These are phyloP conservation scores for Ascochyta lentis DNA, from an alignment of 2,329 filamentous ascomycete genomes.

Conservation along the genomic window DNA sequence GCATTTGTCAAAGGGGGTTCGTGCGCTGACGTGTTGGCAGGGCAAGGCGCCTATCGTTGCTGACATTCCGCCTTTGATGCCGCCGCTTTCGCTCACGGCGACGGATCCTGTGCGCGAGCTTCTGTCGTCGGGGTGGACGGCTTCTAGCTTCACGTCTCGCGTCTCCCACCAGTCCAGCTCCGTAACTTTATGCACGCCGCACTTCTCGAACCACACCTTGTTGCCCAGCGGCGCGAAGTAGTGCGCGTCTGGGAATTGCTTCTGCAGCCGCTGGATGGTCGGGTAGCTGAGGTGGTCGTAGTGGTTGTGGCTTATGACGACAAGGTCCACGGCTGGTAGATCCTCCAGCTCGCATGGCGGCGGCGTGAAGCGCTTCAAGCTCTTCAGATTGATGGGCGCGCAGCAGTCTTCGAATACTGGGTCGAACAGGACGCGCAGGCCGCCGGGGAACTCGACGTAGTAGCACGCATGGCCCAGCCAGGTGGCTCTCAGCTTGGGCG, in stretches of 20 bases:
- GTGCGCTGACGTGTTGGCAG: conserved; percentile 80
- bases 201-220: conserved; percentile 77
- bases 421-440: conserved; percentile 88
- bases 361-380: conserved; percentile 79
- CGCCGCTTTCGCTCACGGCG: conserved; percentile 15
- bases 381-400: conserved; percentile 73
- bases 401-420: conserved; percentile 91
- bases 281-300: conserved; percentile 89
- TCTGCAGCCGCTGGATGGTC: conserved; percentile 73
- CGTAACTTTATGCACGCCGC: conserved; percentile 77
- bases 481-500: conserved; percentile 75
- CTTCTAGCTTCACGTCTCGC: conserved; percentile 70
- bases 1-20: conserved; percentile 72
- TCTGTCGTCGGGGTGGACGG: not conserved
- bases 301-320: conserved; percentile 85
- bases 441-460: conserved; percentile 86
- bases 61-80: conserved; percentile 58
- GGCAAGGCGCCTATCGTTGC: conserved; percentile 81
- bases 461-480: conserved; percentile 97
- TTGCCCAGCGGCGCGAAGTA: conserved; percentile 89
- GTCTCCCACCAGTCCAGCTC: conserved; percentile 97
- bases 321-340: conserved; percentile 76
- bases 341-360: conserved; percentile 78
- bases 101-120: conserved; percentile 14
- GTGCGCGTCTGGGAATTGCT: conserved; percentile 76